Percentiles rank a stretch among this genome's conserved stretches.
These are phyloP conservation scores for Petunia hybrid DNA, from an alignment of 305 asterid species.

Conservation along the genomic window DNA sequence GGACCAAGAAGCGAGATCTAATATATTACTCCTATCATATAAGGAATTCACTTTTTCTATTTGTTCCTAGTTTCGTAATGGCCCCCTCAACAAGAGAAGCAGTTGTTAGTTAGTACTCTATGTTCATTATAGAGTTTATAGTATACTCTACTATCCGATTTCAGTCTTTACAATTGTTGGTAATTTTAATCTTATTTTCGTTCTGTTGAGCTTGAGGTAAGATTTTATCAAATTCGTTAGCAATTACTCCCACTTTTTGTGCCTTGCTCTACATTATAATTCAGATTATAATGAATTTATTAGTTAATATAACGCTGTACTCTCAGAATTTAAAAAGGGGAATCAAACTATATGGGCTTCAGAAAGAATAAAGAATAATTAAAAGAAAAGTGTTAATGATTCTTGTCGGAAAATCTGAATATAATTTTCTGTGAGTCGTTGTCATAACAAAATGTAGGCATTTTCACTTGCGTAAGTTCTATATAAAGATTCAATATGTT, in stretches of 20 bases:
- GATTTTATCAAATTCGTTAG: neutral
- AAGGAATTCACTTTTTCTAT: too few species aligned
- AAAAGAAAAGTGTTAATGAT: conserved; percentile 38
- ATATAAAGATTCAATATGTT: conserved; percentile 68
- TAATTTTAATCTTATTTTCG: neutral
- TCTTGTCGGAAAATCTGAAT: conserved; percentile 56
- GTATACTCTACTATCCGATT: too few species aligned
- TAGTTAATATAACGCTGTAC: neutral
- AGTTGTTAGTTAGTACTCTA: too few species aligned
- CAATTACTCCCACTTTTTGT: neutral
- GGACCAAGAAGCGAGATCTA: too few species aligned
- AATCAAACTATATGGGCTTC: conserved; percentile 25
- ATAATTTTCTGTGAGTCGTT: conserved; percentile 42
- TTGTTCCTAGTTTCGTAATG: too few species aligned
- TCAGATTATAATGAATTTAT: conserved; percentile 15
- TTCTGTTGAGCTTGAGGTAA: neutral
- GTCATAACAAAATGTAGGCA: conserved; percentile 58
- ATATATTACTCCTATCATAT: too few species aligned
- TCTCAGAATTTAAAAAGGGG: neutral
- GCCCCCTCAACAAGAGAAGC: too few species aligned
- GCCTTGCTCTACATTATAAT: neutral
- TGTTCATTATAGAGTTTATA: too few species aligned
- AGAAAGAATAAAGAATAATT: conserved; percentile 37
- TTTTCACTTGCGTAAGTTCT: conserved; percentile 51
- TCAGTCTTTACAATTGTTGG: too few species aligned